These are phyloP conservation scores for Russula griseocarnosa DNA, from an alignment of 768 basidiomycete genomes.

Conservation along the genomic window DNA sequence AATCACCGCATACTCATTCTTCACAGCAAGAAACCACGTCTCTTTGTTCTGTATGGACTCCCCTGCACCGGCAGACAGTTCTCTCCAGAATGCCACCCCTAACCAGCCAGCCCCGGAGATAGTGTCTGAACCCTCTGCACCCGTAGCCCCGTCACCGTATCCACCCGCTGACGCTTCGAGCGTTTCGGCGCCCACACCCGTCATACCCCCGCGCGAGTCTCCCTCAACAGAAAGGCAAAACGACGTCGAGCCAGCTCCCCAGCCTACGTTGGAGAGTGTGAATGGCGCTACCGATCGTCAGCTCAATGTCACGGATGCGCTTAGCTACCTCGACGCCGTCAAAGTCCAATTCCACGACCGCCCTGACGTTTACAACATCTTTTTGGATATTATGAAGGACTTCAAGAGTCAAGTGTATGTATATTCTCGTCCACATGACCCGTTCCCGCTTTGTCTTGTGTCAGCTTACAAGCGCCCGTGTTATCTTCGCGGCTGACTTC, in stretches of 20 bases:
- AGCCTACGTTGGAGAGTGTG: constrained; percentile 16
- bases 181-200: constrained; percentile 2
- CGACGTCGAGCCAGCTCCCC: constrained; percentile 8
- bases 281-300: constrained; percentile 37
- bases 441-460: neutral
- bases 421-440: neutral
- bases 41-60: constrained; percentile 3
- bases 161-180: constrained; percentile 1
- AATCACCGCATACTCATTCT: neutral
- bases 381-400: constrained; percentile 71
- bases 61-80: constrained; percentile 4
- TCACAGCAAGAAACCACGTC: neutral
- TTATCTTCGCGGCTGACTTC: neutral
- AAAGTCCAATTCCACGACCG: constrained; percentile 56
- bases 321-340: constrained; percentile 61
- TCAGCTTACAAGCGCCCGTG: neutral
- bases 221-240: constrained; percentile 4
- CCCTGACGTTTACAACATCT: constrained; percentile 60
- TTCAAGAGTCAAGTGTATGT: constrained; percentile 62
- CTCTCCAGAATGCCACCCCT: neutral
- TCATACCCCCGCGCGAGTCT: neutral
- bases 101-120: neutral
- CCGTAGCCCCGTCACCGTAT: neutral
- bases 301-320: constrained; percentile 58
- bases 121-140: neutral